Evolutionary conservation across 805 yeast genomes (phyloP).

Genomic region (Starmerella cellae): DNA sequence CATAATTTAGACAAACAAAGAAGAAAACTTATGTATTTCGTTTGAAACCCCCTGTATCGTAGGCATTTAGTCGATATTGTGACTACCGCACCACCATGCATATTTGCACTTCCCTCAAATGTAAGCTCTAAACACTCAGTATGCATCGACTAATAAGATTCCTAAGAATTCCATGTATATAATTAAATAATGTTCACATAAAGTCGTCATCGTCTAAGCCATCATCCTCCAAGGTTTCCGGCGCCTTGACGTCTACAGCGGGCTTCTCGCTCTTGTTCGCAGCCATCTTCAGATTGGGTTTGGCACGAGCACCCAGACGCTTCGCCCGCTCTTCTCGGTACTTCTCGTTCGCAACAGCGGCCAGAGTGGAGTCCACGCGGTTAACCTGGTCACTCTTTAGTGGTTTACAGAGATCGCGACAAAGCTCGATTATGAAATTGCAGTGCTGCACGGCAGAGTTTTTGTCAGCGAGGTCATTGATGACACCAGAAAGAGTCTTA

Average conservation of each 20-base stretch:
- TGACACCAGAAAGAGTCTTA: slow-evolving; percentile 51
- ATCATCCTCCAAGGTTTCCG: slow-evolving; percentile 35
- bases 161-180: no score
- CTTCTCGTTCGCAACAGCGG: slow-evolving; percentile 69
- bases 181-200: slow-evolving; percentile 24
- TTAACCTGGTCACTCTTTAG: slow-evolving; percentile 67
- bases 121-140: no score
- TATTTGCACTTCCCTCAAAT: no score
- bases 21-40: no score
- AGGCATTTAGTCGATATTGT: no score
- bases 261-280: slow-evolving; percentile 42
- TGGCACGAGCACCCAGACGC: slow-evolving; percentile 81
- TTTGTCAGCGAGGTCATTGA: slow-evolving; percentile 47
- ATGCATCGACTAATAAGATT: no score
- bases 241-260: slow-evolving; percentile 30
- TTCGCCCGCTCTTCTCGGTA: slow-evolving; percentile 82
- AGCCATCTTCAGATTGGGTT: slow-evolving; percentile 67
- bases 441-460: slow-evolving; percentile 54
- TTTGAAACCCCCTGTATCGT: no score
- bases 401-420: slow-evolving; percentile 74
- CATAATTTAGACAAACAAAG: no score
- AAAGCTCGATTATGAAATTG: slow-evolving; percentile 65
- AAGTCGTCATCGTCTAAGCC: slow-evolving; percentile 33
- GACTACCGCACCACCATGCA: no score
- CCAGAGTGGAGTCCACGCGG: slow-evolving; percentile 74